Conservation (phyloP, 2,329 filamentous ascomycete genomes). For the Colletotrichum sp. region DNA sequence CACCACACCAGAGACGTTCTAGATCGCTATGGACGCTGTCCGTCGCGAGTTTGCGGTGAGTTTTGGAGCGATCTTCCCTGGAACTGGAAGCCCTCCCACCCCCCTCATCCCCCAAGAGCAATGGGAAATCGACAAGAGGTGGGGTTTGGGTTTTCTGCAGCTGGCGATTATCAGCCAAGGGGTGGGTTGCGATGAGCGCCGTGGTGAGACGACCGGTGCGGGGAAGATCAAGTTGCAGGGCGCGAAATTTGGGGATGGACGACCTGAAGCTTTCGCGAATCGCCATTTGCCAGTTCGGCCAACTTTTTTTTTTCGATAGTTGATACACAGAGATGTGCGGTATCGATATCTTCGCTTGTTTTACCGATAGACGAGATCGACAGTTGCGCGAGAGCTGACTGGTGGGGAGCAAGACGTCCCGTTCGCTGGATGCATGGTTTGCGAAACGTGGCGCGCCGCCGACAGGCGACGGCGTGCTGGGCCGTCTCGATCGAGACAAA, state of each 20-base stretch:
- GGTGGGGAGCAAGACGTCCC: background rate
- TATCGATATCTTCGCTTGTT: background rate
- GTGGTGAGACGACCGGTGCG: slow-evolving; percentile 14
- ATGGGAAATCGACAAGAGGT: background rate
- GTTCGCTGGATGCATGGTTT: background rate
- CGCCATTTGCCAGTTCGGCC: background rate
- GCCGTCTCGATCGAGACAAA: slow-evolving; percentile 1
- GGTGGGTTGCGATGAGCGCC: background rate
- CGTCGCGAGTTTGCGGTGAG: slow-evolving; percentile 17
- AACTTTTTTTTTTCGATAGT: background rate
- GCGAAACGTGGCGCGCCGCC: background rate
- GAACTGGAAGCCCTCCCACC: background rate
- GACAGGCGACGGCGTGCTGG: background rate
- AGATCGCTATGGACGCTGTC: slow-evolving; percentile 12
- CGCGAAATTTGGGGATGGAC: background rate
- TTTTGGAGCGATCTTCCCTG: slow-evolving; percentile 8
- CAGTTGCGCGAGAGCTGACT: background rate
- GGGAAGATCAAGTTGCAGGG: background rate
- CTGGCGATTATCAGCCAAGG: background rate
- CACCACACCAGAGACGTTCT: slow-evolving; percentile 2
- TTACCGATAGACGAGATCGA: slow-evolving; percentile 3
- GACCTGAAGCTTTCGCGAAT: background rate
- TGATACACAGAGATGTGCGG: background rate
- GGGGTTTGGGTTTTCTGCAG: background rate
- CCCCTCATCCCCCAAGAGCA: background rate